Base-by-base conservation (phyloP, 495 filamentous ascomycete species). In the Patellaria atrata region DNA sequence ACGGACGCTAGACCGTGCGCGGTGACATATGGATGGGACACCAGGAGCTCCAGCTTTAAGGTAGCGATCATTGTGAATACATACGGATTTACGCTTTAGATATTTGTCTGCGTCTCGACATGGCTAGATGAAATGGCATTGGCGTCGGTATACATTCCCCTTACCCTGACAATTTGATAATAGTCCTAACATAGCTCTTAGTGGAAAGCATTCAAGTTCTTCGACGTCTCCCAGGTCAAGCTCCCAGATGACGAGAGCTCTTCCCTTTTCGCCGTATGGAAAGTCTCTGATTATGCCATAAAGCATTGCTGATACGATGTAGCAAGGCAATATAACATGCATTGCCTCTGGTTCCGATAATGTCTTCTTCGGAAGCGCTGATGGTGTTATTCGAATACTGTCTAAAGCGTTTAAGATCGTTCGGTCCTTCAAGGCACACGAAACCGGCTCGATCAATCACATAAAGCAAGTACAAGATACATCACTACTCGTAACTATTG, bases 121-220 rank as follows among this genome's bases (percentile, higher is more conserved):
- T 37, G 34, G 34, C 34, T 20, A 9, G 34, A 17, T 37, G 15
- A 37, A 17, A 55, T 55, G 53, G 45, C 53, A 10, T 37, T 56
- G 44, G 56, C 52, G 47, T 55, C 54, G 35, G 56, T 57, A 50
- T 16, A 46, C 16, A 5, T 17, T 11, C n/a, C n/a, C 4, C 29
- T 11, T 2, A 10, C n/a, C 13, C 4, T 3, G 30, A 40, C 26
- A 12, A 7, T 15, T 3, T 27, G 16, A 10, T 15, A 23, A 21
- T 4, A 2, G 2, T n/a, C 13, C 18, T 5, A 9, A n/a, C 47
- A 37, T 40, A 18, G 44, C 17, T 17, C 23, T 12, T 52, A 97
- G 86, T 94, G 91, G 89, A 92, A 93, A 81, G 74, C 81, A 34
- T 96, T 97, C 65, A 85, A 89, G 70, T 96, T 97, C 75, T 93